Conservation (phyloP, 2,329 filamentous ascomycete species). For the Monosporascus ibericus region DNA sequence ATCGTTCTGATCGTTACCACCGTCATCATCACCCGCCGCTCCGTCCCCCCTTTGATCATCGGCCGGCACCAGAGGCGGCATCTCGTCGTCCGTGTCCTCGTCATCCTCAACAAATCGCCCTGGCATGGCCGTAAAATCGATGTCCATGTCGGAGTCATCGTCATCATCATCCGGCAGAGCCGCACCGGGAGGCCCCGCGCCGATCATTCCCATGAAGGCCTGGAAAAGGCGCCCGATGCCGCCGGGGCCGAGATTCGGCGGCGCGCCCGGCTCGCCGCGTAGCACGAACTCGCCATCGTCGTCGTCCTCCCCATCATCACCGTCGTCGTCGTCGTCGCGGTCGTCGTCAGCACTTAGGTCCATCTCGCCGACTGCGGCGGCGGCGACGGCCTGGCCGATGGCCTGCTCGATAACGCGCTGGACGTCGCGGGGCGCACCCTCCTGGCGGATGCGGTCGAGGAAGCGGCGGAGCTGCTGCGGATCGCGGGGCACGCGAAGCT, state of each 20-base stretch:
- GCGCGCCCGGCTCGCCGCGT: neutral
- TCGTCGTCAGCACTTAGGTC: constrained; percentile 8
- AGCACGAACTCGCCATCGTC: neutral
- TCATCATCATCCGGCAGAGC: neutral
- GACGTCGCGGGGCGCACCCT: constrained; percentile 14
- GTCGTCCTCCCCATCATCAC: neutral
- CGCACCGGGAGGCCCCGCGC: neutral
- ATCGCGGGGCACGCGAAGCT: constrained; percentile 5
- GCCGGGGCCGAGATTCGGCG: neutral
- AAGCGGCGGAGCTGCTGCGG: constrained; percentile 10
- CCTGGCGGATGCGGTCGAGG: constrained; percentile 12
- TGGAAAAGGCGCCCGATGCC: constrained; percentile 4
- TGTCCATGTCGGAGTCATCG: neutral
- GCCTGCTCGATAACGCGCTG: constrained; percentile 14
- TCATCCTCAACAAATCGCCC: constrained; percentile 17
- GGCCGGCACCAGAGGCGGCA: constrained; percentile 9
- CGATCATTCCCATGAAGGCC: constrained; percentile 14
- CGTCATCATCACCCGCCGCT: neutral
- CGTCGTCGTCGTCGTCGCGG: constrained; percentile 9
- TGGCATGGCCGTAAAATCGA: constrained; percentile 12
- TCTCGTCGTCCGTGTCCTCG: constrained; percentile 14
- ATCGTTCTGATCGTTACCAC: no score
- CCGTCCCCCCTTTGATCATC: neutral
- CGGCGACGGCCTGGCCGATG: constrained; percentile 6
- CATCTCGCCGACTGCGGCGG: constrained; percentile 8